Evolutionary conservation across 106 monocot species (phyloP).

Genomic region (Iris macrosiphon): DNA sequence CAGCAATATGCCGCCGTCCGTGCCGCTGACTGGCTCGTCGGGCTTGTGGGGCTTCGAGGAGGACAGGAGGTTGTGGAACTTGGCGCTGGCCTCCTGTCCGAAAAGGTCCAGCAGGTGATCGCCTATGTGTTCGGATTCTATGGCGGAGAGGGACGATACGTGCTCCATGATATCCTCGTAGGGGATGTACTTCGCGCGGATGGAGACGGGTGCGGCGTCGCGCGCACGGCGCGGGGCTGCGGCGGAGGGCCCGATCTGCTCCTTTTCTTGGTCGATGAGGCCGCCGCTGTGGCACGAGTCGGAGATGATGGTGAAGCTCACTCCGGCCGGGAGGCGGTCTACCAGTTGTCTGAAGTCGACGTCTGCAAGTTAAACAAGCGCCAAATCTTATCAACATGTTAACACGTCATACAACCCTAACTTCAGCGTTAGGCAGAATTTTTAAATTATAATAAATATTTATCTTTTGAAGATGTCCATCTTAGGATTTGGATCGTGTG

Average conservation of each 20-base stretch:
- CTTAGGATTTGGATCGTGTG: no score
- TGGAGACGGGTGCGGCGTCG: neutral
- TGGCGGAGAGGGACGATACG: constrained; percentile 41
- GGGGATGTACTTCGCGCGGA: constrained; percentile 21
- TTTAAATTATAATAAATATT: no score
- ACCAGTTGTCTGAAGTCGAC: constrained; percentile 79
- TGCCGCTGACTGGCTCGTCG: neutral
- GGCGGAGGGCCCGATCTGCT: constrained; percentile 67
- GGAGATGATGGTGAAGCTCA: constrained; percentile 73
- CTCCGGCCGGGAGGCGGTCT: constrained; percentile 41
- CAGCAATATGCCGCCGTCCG: constrained; percentile 61
- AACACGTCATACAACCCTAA: no score
- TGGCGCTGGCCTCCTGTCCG: constrained; percentile 45
- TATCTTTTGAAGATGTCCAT: no score
- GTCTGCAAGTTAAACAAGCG: no score
- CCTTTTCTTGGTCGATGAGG: constrained; percentile 89
- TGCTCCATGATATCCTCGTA: constrained; percentile 33
- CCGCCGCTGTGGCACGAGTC: constrained; percentile 98
- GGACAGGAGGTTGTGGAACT: neutral
- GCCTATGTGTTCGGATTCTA: constrained; percentile 43
- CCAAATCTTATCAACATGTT: no score
- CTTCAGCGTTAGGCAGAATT: no score
- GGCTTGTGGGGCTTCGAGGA: no score
- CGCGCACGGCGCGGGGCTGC: neutral
- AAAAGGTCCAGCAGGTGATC: constrained; percentile 61